These are phyloP conservation scores for Coemansia sp. DNA, from an alignment of 192 early-diverging fungal genomes.

Conservation along the genomic window DNA sequence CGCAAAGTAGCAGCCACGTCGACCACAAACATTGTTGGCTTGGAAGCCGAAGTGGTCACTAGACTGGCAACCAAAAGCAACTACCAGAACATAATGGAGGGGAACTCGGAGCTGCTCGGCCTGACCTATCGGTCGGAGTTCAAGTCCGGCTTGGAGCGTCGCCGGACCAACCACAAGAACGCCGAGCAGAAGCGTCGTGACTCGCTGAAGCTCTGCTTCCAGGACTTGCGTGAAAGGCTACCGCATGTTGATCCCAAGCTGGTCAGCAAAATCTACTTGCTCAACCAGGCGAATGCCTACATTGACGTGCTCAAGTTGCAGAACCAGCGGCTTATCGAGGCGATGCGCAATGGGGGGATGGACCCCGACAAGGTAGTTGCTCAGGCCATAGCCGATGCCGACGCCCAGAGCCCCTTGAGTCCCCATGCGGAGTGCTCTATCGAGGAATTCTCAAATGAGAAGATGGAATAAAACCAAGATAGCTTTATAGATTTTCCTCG, in stretches of 20 bases:
- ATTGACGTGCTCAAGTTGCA: constrained; percentile 47
- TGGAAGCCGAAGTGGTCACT: constrained; percentile 52
- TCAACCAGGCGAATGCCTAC: constrained; percentile 66
- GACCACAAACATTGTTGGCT: constrained; percentile 35
- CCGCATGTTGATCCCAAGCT: constrained; percentile 76
- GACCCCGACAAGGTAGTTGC: not conserved
- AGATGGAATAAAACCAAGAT: too few relatives aligned
- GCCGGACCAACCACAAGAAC: constrained; percentile 89
- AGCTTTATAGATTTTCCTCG: too few relatives aligned
- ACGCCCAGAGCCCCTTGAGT: too few relatives aligned
- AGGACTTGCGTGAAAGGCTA: constrained; percentile 66
- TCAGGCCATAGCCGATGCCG: not conserved
- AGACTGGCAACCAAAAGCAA: constrained; percentile 67
- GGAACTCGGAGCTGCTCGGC: constrained; percentile 78
- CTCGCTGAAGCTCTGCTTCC: constrained; percentile 87
- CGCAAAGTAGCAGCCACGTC: constrained; percentile 31
- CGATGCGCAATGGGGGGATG: not conserved
- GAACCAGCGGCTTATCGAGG: not conserved
- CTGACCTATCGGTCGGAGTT: constrained; percentile 73
- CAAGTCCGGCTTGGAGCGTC: constrained; percentile 72
- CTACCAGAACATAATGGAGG: constrained; percentile 86
- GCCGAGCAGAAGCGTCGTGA: constrained; percentile 96
- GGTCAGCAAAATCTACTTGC: constrained; percentile 80
- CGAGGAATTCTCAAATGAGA: too few relatives aligned
- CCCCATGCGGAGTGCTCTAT: too few relatives aligned